Evolutionary conservation across 2,329 filamentous ascomycete genomes (phyloP).

Genomic region (Pseudopyrenochaeta lycopersici): DNA sequence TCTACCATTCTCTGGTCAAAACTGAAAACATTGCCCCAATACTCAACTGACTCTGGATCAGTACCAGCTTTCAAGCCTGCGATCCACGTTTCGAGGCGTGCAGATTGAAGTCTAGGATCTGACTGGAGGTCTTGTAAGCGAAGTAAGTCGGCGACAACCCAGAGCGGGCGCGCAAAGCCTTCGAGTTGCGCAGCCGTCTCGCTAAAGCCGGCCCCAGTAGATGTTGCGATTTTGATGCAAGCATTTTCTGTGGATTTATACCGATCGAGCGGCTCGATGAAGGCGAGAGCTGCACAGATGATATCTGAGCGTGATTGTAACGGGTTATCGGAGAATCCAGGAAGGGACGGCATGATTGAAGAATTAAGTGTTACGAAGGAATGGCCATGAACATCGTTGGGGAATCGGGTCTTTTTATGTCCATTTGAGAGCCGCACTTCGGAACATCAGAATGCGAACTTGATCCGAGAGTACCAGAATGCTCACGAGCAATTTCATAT

Average conservation of each 20-base stretch:
- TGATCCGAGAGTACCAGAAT: too few relatives aligned
- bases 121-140: neutral
- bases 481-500: too few relatives aligned
- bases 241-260: conserved; percentile 21
- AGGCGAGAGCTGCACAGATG: conserved; percentile 8
- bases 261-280: conserved; percentile 17
- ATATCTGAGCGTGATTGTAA: conserved; percentile 17
- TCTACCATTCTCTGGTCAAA: conserved; percentile 62
- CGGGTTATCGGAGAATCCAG: conserved; percentile 24
- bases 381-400: neutral
- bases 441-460: neutral
- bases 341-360: conserved; percentile 18
- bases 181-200: conserved; percentile 30
- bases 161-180: conserved; percentile 27
- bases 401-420: neutral
- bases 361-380: neutral
- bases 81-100: conserved; percentile 14
- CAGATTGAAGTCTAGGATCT: neutral
- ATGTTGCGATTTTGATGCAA: conserved; percentile 23
- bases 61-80: conserved; percentile 25
- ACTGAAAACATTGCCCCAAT: conserved; percentile 56
- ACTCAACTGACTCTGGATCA: conserved; percentile 40
- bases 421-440: neutral
- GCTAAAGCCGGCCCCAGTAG: conserved; percentile 24
- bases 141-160: conserved; percentile 19